A percentile compares a stretch with the other conserved stretches of the same genome.
phyloP scores from a whole-genome alignment of 73 alveolate genomes.

The Stentor roeselii region DNA sequence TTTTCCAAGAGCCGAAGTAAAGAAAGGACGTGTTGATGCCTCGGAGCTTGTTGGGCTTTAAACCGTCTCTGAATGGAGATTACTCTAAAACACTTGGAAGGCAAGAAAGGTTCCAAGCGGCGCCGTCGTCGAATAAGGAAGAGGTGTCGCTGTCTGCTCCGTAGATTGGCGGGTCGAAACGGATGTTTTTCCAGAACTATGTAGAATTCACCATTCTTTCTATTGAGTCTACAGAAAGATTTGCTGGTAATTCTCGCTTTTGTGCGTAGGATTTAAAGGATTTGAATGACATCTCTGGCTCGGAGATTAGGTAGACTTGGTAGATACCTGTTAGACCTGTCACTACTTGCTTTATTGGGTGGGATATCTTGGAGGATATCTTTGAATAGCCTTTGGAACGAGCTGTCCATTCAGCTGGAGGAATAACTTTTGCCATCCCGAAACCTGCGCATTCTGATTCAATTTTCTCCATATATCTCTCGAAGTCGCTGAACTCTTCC shows the following conservation, averaged over 20 bases:
- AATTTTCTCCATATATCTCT: slow-evolving; percentile 53
- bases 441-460: slow-evolving; percentile 56
- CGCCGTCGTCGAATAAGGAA: slow-evolving; percentile 58
- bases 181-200: slow-evolving; percentile 73
- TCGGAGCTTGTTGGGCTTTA: slow-evolving; percentile 43
- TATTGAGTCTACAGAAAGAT: slow-evolving; percentile 49
- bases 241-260: slow-evolving; percentile 42
- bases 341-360: slow-evolving; percentile 78
- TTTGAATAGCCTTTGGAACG: slow-evolving; percentile 63
- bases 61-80: slow-evolving; percentile 42
- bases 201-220: slow-evolving; percentile 57
- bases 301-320: slow-evolving; percentile 35
- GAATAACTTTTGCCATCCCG: slow-evolving; percentile 83
- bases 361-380: slow-evolving; percentile 37
- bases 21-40: slow-evolving; percentile 80
- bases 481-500: slow-evolving; percentile 65
- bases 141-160: slow-evolving; percentile 74
- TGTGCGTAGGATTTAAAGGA: slow-evolving; percentile 43
- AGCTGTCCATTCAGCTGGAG: slow-evolving; percentile 81
- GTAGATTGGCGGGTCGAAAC: slow-evolving; percentile 78
- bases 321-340: slow-evolving; percentile 72
- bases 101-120: slow-evolving; percentile 66
- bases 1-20: slow-evolving; percentile 82
- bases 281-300: slow-evolving; percentile 22
- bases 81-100: slow-evolving; percentile 46